Base-by-base conservation (phyloP, 1,284 basidiomycete genomes). In the Naganishia cerealis region DNA sequence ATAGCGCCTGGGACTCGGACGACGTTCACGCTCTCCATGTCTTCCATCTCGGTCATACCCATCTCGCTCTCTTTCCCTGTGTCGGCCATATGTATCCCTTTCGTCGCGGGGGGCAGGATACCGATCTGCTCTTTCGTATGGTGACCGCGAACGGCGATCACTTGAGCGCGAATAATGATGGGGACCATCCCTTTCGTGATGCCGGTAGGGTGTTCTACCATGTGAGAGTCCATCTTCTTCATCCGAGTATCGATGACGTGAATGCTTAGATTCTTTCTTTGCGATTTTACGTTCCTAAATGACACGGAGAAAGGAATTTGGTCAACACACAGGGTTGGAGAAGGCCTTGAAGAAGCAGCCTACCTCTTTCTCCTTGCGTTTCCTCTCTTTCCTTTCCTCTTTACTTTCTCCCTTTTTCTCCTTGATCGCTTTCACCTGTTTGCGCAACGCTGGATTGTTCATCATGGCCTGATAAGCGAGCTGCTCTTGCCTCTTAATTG, bases 401-500 rank as follows among this genome's bases (percentile, higher is more conserved):
- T 85, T 85, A 29, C 71, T 71, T 68, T 77, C 73, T 73, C 87
- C 86, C 72, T 88, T 86, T 70, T 88, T 86, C 54, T 76, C 78
- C 77, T 91, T 88, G 79, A 89, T 87, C 4, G 86, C 85, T 76
- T 89, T 89, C 62, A 92, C 84, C 81, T 90, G 89, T 68, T 88
- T 86, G 56, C 97, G 81, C 42, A 93, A 89, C 24, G 94, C 87
- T 16, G 96, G 96, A 74, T 97, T 94, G 67, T 90, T 88, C 83
- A 94, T 87, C 63, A 99, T 83, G 3, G 92, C 87, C 73, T 96
- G 87, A 72, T 94, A 90, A 8, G 93, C 90, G 8, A 91, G 89
- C 78, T 97, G 93, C 80, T 99, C 95, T 77, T 98, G 94, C 78
- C 93, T 90, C 81, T 98, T 98, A 83, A 99, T 99, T 15, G 92